Evolutionary conservation across 164 flowering plant genomes (phyloP).

Genomic region (Magnolia officinalis): DNA sequence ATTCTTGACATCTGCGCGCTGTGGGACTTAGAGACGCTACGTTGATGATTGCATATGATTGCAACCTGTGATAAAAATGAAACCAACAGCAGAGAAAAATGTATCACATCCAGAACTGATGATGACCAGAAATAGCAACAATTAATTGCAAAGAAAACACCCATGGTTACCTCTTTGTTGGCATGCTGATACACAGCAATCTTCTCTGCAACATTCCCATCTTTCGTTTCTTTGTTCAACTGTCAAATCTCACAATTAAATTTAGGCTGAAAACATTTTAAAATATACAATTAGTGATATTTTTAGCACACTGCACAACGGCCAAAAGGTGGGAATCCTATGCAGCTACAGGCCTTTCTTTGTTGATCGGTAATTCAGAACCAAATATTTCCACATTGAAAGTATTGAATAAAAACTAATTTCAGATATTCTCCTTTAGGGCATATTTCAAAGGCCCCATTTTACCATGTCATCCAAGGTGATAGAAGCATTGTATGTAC

Average conservation of each 20-base stretch:
- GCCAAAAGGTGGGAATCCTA: too few species aligned
- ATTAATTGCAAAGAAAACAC: neutral
- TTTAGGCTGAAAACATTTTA: neutral
- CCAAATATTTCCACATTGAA: too few species aligned
- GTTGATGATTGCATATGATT: constrained; percentile 97
- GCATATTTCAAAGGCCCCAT: neutral
- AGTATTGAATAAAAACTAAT: neutral
- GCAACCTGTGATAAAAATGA: constrained; percentile 65
- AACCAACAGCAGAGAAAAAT: neutral
- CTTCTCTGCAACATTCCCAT: constrained; percentile 70
- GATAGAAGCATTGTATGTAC: constrained; percentile 96
- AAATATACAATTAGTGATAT: neutral
- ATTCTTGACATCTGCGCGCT: constrained; percentile 65
- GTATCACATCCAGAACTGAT: neutral
- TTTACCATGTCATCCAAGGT: constrained; percentile 93
- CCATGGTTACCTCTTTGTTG: constrained; percentile 72
- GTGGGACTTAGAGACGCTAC: constrained; percentile 82
- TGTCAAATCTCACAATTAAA: constrained; percentile 28
- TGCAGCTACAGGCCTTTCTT: too few species aligned
- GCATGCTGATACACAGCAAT: constrained; percentile 68
- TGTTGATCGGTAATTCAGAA: too few species aligned
- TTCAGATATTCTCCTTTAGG: neutral
- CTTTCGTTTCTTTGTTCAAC: constrained; percentile 59
- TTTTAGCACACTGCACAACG: neutral
- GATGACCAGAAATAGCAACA: neutral